These are phyloP conservation scores for Gossypium lobatum DNA, from an alignment of 441 rosid genomes.

Conservation along the genomic window DNA sequence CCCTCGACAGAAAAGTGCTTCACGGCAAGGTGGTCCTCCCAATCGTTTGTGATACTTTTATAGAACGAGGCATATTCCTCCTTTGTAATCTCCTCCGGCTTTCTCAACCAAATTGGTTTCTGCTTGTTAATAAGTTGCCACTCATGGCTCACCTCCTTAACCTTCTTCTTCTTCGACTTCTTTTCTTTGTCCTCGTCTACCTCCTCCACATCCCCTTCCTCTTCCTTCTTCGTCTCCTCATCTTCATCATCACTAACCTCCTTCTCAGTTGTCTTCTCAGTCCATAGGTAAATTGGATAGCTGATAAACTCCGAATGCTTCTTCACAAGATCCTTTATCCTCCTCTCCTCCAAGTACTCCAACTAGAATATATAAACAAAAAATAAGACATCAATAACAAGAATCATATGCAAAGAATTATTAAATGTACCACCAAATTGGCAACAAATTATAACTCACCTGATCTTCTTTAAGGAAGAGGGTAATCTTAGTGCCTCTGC, in stretches of 20 bases:
- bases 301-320: conserved; percentile 42
- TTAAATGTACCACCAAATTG: not conserved
- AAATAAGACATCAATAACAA: not conserved
- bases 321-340: conserved; percentile 35
- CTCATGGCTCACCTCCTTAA: conserved; percentile 36
- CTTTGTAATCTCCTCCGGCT: conserved; percentile 32
- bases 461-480: conserved; percentile 37
- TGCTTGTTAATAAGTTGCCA: conserved; percentile 35
- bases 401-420: not conserved
- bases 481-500: conserved; percentile 36
- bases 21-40: conserved; percentile 36
- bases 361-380: conserved; percentile 3
- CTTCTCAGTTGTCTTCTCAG: conserved; percentile 36
- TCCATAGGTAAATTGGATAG: conserved; percentile 36
- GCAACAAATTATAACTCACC: not conserved
- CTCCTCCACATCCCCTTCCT: conserved; percentile 36
- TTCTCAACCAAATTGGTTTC: conserved; percentile 40
- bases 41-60: conserved; percentile 35
- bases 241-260: conserved; percentile 37
- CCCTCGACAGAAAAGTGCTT: conserved; percentile 37
- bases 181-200: conserved; percentile 34
- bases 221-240: conserved; percentile 37
- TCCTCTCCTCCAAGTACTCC: conserved; percentile 38
- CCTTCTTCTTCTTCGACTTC: conserved; percentile 32
- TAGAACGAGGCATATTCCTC: conserved; percentile 34